Percentiles rank a stretch among this genome's conserved stretches.
These are phyloP conservation scores for Cyberlindnera amylophila DNA, from an alignment of 805 yeast genomes.

Conservation along the genomic window DNA sequence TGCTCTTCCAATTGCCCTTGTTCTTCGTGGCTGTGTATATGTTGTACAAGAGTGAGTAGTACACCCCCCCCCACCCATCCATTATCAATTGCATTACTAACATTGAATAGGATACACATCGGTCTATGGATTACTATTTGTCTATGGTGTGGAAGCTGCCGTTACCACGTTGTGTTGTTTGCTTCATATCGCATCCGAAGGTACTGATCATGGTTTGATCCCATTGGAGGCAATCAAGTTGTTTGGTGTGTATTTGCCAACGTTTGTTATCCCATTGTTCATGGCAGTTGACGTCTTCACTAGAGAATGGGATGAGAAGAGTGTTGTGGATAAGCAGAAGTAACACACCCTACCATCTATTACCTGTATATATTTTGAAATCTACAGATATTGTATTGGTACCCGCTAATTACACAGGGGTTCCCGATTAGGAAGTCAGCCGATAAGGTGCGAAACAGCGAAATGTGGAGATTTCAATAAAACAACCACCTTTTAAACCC, in stretches of 20 bases:
- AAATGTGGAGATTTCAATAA: too few species aligned
- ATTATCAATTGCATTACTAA: too few species aligned
- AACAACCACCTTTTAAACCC: background rate
- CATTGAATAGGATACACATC: conserved; percentile 16
- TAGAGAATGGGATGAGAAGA: conserved; percentile 18
- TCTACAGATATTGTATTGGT: too few species aligned
- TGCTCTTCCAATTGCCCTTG: conserved; percentile 75
- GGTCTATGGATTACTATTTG: conserved; percentile 41
- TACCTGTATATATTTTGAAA: too few species aligned
- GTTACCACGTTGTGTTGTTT: conserved; percentile 76
- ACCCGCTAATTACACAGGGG: too few species aligned
- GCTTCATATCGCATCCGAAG: conserved; percentile 39
- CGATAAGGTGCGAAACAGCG: background rate
- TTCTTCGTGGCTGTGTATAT: conserved; percentile 47
- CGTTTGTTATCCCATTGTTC: conserved; percentile 57
- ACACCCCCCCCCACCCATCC: too few species aligned
- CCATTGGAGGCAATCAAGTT: conserved; percentile 39
- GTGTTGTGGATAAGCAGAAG: too few species aligned
- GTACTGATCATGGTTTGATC: conserved; percentile 31
- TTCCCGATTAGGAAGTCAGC: conserved; percentile 6
- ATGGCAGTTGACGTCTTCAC: conserved; percentile 35
- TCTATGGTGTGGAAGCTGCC: conserved; percentile 82
- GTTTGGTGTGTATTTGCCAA: conserved; percentile 61
- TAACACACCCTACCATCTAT: too few species aligned
- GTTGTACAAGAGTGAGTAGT: conserved; percentile 33